These are phyloP conservation scores for Yamadazyma songkhlaensis DNA, from an alignment of 1,139 yeast species.

Conservation along the genomic window DNA sequence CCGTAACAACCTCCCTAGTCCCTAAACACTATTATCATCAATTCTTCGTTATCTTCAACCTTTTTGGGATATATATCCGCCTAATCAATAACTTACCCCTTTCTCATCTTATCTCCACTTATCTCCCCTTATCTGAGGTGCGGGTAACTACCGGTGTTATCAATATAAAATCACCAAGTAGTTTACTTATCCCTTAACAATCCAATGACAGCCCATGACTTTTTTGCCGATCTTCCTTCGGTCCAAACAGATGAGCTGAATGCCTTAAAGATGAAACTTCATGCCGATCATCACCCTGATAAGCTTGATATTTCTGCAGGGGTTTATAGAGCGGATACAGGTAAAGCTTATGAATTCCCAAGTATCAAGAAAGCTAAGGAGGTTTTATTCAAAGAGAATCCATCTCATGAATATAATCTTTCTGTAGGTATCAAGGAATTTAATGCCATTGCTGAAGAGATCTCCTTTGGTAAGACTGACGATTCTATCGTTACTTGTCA, in stretches of 20 bases:
- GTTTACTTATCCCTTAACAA: too few species aligned
- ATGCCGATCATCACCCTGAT: conserved; percentile 23
- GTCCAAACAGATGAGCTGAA: conserved; percentile 9
- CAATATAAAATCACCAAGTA: too few species aligned
- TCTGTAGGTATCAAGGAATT: conserved; percentile 40
- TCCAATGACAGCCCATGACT: conserved; percentile 2
- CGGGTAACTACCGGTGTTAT: too few species aligned
- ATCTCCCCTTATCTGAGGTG: too few species aligned
- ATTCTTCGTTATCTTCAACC: too few species aligned
- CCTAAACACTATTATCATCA: too few species aligned
- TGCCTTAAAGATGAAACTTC: conserved; percentile 14
- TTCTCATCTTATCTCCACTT: too few species aligned
- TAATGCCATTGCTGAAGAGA: conserved; percentile 26
- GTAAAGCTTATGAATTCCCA: conserved; percentile 29
- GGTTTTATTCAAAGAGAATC: conserved; percentile 26
- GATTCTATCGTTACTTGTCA: conserved; percentile 33
- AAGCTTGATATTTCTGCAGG: conserved; percentile 41
- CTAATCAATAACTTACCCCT: too few species aligned
- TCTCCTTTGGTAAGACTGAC: conserved; percentile 28
- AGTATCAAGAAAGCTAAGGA: conserved; percentile 31
- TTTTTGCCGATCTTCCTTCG: neutral
- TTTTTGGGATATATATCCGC: too few species aligned
- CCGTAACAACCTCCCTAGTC: too few species aligned
- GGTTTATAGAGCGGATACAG: conserved; percentile 34
- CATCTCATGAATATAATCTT: conserved; percentile 40